A percentile compares a stretch with the other conserved stretches of the same genome.
Conservation (phyloP, 1,284 basidiomycete genomes). For the Sanguinoderma infundibulare region DNA sequence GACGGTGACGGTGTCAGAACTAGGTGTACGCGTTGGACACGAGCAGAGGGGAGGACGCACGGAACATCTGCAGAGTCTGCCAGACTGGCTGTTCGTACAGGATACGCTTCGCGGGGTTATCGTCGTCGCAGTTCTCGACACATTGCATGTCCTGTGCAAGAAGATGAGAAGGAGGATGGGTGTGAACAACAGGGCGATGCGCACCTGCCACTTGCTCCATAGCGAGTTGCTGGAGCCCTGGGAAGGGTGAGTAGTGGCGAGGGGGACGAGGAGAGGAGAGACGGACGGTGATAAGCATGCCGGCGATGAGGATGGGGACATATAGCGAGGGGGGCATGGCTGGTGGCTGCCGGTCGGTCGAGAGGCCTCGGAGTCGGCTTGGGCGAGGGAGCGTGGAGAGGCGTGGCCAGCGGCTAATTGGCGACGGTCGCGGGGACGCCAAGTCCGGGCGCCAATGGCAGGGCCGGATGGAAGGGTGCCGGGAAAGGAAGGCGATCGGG, state of each 20-base stretch:
- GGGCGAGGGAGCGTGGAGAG: constrained; percentile 11
- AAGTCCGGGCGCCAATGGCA: constrained; percentile 2
- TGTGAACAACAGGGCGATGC: constrained; percentile 28
- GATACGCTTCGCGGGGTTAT: constrained; percentile 57
- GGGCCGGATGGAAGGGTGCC: not conserved
- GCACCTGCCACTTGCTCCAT: constrained; percentile 81
- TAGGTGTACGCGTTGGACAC: constrained; percentile 25
- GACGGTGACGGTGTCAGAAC: constrained; percentile 36
- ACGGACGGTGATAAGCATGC: constrained; percentile 79
- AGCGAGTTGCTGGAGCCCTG: constrained; percentile 81
- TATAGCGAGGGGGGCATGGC: constrained; percentile 42
- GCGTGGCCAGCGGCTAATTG: not conserved
- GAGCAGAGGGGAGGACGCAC: constrained; percentile 51
- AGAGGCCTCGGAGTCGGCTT: too few relatives aligned
- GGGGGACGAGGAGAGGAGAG: not conserved
- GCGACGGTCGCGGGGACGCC: constrained; percentile 3
- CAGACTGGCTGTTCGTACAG: constrained; percentile 93
- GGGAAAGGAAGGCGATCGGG: constrained; percentile 15
- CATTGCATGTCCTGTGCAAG: constrained; percentile 88
- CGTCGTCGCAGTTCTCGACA: constrained; percentile 84
- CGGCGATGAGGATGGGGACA: constrained; percentile 61
- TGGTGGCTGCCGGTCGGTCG: constrained; percentile 9
- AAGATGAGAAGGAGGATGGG: constrained; percentile 16
- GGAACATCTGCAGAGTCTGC: constrained; percentile 94
- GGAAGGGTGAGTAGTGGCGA: constrained; percentile 20